Evolutionary conservation across 352 stramenopile species (phyloP).

Genomic region (Pythium aphanidermatum): DNA sequence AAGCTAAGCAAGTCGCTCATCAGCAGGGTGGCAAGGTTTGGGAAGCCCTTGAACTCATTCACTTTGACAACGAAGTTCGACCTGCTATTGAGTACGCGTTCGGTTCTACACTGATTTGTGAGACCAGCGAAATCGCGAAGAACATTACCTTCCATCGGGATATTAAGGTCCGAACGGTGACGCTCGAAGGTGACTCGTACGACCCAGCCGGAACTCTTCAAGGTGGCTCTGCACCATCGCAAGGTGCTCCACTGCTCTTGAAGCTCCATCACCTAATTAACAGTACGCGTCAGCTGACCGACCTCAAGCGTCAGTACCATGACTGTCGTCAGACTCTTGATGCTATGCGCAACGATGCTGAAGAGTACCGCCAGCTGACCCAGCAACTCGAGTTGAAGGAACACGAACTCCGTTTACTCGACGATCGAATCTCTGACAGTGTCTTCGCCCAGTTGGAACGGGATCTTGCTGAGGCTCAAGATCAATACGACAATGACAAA

Average conservation of each 20-base stretch:
- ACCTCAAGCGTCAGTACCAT: conserved; percentile 68
- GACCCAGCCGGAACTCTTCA: conserved; percentile 97
- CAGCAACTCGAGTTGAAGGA: conserved; percentile 82
- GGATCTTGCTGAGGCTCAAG: conserved; percentile 56
- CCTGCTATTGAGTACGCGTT: conserved; percentile 98
- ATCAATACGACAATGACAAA: conserved; percentile 68
- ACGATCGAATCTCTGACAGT: conserved; percentile 76
- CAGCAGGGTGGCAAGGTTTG: conserved; percentile 88
- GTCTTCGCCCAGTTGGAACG: conserved; percentile 74
- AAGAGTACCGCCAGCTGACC: conserved; percentile 63
- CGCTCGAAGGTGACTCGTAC: conserved; percentile 97
- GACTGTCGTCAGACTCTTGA: conserved; percentile 49
- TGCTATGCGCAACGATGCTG: conserved; percentile 69
- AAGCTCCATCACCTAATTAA: conserved; percentile 79
- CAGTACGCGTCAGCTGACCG: conserved; percentile 53
- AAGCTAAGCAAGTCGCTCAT: conserved; percentile 78
- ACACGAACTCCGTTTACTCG: conserved; percentile 69
- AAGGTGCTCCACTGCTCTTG: conserved; percentile 63
- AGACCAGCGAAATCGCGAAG: conserved; percentile 89
- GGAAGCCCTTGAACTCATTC: conserved; percentile 95
- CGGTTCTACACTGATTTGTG: conserved; percentile 97
- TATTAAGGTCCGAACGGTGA: conserved; percentile 96
- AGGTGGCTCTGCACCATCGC: conserved; percentile 81
- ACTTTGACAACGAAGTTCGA: conserved; percentile 93
- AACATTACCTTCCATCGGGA: conserved; percentile 85